These are phyloP conservation scores for Fusarium nanum DNA, from an alignment of 2,329 filamentous ascomycete genomes.

Conservation along the genomic window DNA sequence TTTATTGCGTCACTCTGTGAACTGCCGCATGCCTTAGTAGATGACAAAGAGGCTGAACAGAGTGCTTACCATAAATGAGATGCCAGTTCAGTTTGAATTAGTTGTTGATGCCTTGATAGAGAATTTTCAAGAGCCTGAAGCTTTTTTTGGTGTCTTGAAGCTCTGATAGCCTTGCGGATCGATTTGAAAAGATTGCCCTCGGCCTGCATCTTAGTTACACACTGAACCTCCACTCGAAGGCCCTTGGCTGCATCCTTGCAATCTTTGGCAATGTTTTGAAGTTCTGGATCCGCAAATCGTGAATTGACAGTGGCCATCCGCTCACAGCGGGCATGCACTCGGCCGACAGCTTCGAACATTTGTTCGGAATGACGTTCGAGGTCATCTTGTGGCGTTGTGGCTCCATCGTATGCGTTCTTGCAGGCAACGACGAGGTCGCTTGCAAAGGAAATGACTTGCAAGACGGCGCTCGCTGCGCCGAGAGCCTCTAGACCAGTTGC, in stretches of 20 bases:
- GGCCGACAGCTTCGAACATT: not conserved
- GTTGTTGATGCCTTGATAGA: accelerated
- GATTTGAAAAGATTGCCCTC: accelerated
- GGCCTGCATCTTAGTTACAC: accelerated
- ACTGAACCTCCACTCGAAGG: accelerated
- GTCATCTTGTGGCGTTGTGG: not conserved
- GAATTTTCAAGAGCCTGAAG: accelerated
- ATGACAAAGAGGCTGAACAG: accelerated
- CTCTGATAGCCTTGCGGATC: accelerated
- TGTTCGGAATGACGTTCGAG: not conserved
- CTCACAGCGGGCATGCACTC: not conserved
- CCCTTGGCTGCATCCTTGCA: not conserved
- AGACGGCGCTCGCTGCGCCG: conserved; percentile 20
- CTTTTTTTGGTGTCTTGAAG: accelerated
- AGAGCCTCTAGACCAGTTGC: conserved; percentile 9
- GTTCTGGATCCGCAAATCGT: not conserved
- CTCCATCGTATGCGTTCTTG: conserved; percentile 13
- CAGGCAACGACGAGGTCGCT: not conserved
- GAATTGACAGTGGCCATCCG: accelerated
- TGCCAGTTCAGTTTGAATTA: accelerated
- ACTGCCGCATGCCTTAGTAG: accelerated
- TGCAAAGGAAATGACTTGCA: conserved; percentile 29
- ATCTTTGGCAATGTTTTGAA: not conserved
- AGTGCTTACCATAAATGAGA: not conserved
- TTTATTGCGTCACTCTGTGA: not conserved